Evolutionary conservation across 345 rosid species (phyloP).

Genomic region (Hibiscus mutabilis): DNA sequence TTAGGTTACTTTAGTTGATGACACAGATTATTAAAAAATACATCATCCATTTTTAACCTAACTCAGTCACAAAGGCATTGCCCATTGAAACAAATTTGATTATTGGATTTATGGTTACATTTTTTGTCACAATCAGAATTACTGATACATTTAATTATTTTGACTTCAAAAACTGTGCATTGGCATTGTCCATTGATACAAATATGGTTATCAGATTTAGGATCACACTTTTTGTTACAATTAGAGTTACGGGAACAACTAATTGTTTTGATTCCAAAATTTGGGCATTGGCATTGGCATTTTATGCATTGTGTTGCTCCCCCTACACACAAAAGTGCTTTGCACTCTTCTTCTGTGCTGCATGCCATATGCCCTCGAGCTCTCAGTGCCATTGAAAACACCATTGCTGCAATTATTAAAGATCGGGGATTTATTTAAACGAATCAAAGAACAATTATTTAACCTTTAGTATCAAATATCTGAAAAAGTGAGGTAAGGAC

Average conservation of each 20-base stretch:
- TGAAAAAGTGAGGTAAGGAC: background rate
- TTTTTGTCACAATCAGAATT: too few species aligned
- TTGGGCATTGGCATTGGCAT: background rate
- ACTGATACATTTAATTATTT: too few species aligned
- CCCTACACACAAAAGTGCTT: background rate
- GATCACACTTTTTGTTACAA: too few species aligned
- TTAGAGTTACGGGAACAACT: too few species aligned
- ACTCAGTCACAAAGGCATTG: too few species aligned
- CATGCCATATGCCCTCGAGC: background rate
- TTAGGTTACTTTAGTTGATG: background rate
- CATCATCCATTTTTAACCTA: background rate
- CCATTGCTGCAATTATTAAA: background rate
- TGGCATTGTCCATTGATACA: too few species aligned
- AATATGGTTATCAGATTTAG: too few species aligned
- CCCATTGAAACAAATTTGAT: too few species aligned
- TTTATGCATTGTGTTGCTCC: background rate
- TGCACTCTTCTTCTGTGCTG: background rate
- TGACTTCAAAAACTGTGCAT: background rate
- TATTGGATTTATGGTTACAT: too few species aligned
- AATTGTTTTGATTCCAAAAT: background rate
- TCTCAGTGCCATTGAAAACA: background rate
- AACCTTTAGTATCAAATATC: too few species aligned
- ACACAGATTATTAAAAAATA: too few species aligned
- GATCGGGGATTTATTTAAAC: background rate
- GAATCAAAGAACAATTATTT: too few species aligned